Evolutionary conservation across 1,284 basidiomycete species (phyloP).

Genomic region (Moniliella sp.): DNA sequence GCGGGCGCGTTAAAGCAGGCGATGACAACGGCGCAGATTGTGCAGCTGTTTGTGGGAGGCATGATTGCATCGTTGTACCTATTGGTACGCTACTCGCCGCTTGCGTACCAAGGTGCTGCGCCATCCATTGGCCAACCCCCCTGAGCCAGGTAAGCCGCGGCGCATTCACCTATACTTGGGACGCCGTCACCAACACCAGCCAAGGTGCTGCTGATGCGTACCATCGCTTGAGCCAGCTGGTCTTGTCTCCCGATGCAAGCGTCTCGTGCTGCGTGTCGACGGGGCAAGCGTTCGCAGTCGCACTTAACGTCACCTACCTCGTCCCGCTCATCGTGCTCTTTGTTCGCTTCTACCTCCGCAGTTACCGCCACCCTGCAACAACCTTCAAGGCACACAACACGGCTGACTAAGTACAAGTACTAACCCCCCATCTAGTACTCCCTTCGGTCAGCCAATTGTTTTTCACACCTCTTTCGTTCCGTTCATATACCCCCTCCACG

Average conservation of each 20-base stretch:
- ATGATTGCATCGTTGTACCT: background rate
- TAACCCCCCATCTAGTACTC: too few relatives aligned
- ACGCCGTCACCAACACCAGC: background rate
- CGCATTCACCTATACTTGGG: background rate
- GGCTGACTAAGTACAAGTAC: too few relatives aligned
- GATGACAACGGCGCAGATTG: constrained; percentile 26
- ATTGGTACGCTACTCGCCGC: background rate
- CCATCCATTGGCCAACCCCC: background rate
- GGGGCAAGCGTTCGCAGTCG: background rate
- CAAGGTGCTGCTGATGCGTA: background rate
- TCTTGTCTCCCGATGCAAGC: too few relatives aligned
- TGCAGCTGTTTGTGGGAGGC: background rate
- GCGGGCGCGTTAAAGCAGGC: constrained; percentile 18
- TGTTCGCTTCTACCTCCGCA: too few relatives aligned
- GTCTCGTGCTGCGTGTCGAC: background rate
- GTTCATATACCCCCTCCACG: too few relatives aligned
- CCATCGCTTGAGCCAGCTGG: background rate
- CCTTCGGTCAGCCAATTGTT: too few relatives aligned
- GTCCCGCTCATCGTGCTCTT: background rate
- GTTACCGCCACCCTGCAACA: too few relatives aligned
- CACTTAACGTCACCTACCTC: background rate
- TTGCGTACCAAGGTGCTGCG: background rate
- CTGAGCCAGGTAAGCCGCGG: too few relatives aligned
- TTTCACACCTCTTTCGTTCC: too few relatives aligned
- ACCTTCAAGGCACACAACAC: too few relatives aligned